These are phyloP conservation scores for Thelephora aurantiotincta DNA, from an alignment of 768 basidiomycete genomes.

Conservation along the genomic window DNA sequence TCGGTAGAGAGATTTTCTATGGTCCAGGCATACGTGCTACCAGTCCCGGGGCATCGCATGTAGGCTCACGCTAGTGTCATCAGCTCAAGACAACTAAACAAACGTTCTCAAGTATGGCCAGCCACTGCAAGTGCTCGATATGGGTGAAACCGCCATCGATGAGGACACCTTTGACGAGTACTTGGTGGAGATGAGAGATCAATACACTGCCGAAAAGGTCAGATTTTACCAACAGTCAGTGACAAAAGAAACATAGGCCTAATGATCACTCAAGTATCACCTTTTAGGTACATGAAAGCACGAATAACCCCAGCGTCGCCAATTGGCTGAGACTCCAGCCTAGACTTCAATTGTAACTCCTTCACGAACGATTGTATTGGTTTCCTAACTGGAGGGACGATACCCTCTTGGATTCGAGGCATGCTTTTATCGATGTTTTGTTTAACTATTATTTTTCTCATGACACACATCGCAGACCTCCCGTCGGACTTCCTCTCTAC, in stretches of 20 bases:
- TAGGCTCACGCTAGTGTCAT: conserved; percentile 21
- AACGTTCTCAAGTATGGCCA: conserved; percentile 44
- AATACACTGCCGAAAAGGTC: conserved; percentile 87
- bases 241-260: too few species aligned
- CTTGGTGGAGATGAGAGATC: conserved; percentile 52
- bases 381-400: conserved; percentile 72
- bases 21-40: conserved; percentile 73
- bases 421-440: conserved; percentile 7
- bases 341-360: conserved; percentile 91
- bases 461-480: conserved; percentile 30
- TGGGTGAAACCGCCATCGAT: conserved; percentile 74
- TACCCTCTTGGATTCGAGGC: conserved; percentile 79
- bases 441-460: neutral
- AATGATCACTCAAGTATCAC: conserved; percentile 45
- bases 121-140: conserved; percentile 54
- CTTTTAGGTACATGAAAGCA: conserved; percentile 42
- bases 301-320: neutral
- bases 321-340: neutral
- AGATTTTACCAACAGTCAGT: conserved; percentile 9
- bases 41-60: conserved; percentile 70
- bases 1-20: conserved; percentile 78
- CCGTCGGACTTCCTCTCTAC: conserved; percentile 81
- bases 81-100: neutral
- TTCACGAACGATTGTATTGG: conserved; percentile 84
- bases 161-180: conserved; percentile 81